Evolutionary conservation across 1,139 yeast genomes (phyloP), one percentile per base, ranked within the genome.

Genomic region (Geotrichum fermentans): DNA sequence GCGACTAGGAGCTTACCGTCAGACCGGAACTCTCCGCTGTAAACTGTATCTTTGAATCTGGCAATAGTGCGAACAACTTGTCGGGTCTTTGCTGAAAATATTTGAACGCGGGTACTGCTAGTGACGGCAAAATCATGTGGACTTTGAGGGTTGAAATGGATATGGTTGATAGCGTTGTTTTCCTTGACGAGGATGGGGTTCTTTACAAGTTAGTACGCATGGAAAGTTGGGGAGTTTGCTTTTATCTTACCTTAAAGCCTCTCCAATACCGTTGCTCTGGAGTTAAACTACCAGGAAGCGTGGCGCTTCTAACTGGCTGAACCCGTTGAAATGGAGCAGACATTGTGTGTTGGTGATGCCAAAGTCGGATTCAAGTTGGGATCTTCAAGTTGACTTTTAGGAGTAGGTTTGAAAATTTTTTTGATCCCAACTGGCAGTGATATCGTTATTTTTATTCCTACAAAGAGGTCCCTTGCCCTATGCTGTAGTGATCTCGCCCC

Each of bases 181-280:
- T 94, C 98, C 67, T 92, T 92, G 43, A 90, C 90, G 44, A 92
- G 74, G 62, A 90, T 90, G 1, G 97, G 94, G 57, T 80, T 84
- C 51, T 60, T 50, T 32, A 20, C 5, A 6, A 4, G 30, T 39
- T 33, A 36, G 29, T 14, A 37, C 10, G n/a, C 46, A 22, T 6
- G 36, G 16, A 8, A 16, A 34, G 22, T 33, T 7, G 3, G 16
- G n/a, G 29, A 18, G 21, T 16, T 8, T 11, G n/a, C 18, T 16
- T 18, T 18, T 13, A 18, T 42, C 55, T 13, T 51, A 57, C 62
- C 39, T 79, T 73, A 62, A 78, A 83, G 13, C 90, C 89, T 59
- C 95, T 75, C 98, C 98, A 94, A 70, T 87, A 92, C 58, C 94
- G 74, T 63, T 89, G 95, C 60, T 92, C 98, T 0, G 97, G 92